Percentiles rank a stretch among this genome's conserved stretches.
phyloP scores from a whole-genome alignment of 257 asterid species.

The Nemophila menziesii region DNA sequence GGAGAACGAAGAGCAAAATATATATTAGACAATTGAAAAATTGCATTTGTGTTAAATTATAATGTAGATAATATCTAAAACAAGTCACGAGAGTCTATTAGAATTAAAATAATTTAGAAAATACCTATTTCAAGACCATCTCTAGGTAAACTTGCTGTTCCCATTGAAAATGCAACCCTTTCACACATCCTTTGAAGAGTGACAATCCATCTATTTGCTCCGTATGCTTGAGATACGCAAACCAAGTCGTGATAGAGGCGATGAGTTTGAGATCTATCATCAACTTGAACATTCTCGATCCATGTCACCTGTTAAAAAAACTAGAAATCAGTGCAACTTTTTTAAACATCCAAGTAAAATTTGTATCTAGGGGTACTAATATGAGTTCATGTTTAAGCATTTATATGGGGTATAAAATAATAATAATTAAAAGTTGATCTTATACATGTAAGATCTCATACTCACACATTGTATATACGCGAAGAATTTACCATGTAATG shows the following conservation, averaged over 20 bases:
- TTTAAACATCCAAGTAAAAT: not conserved
- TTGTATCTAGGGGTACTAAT: too few relatives aligned
- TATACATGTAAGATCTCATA: too few relatives aligned
- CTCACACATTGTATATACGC: too few relatives aligned
- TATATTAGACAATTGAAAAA: too few relatives aligned
- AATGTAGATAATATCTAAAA: too few relatives aligned
- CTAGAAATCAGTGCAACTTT: not conserved
- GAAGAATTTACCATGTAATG: too few relatives aligned
- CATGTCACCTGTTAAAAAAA: slow-evolving; percentile 49
- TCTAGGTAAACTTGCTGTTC: slow-evolving; percentile 13
- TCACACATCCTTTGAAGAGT: slow-evolving; percentile 55
- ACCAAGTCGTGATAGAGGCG: slow-evolving; percentile 48
- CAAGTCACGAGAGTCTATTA: too few relatives aligned
- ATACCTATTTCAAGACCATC: slow-evolving; percentile 47
- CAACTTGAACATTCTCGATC: slow-evolving; percentile 78
- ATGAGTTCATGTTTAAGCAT: too few relatives aligned
- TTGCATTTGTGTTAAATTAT: too few relatives aligned
- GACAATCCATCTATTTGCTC: slow-evolving; percentile 61
- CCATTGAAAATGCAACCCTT: slow-evolving; percentile 37
- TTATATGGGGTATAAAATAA: too few relatives aligned
- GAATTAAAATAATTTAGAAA: too few relatives aligned
- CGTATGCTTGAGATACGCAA: slow-evolving; percentile 40
- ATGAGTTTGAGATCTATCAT: slow-evolving; percentile 39
- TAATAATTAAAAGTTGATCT: too few relatives aligned
- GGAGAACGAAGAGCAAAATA: not conserved